Evolutionary conservation across 208 protist species (phyloP).

Genomic region (Angomonas deanei): DNA sequence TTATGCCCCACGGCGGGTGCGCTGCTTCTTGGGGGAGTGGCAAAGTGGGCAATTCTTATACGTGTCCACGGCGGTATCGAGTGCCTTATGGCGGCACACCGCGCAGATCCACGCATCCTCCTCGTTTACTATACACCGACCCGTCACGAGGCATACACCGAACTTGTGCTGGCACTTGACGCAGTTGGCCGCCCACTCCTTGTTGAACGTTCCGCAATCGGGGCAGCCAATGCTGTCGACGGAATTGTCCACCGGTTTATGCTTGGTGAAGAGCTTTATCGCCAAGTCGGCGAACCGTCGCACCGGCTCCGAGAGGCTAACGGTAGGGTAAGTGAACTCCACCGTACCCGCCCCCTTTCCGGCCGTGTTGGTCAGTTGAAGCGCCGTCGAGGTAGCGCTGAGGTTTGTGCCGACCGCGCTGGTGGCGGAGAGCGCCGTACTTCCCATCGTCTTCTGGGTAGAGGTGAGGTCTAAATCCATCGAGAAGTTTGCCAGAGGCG

Average conservation of each 20-base stretch:
- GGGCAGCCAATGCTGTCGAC: constrained; percentile 71
- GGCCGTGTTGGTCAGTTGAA: constrained; percentile 74
- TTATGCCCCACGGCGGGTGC: constrained; percentile 24
- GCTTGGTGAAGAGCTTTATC: constrained; percentile 85
- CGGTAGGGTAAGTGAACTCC: constrained; percentile 70
- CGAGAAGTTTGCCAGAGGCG: constrained; percentile 57
- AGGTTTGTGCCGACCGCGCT: constrained; percentile 24
- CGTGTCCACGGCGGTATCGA: constrained; percentile 65
- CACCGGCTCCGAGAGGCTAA: constrained; percentile 55
- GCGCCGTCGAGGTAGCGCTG: constrained; percentile 57
- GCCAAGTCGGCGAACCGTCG: constrained; percentile 89
- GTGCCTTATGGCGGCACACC: constrained; percentile 79
- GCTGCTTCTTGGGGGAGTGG: constrained; percentile 70
- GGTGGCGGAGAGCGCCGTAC: constrained; percentile 17
- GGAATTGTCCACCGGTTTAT: constrained; percentile 80
- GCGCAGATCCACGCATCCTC: constrained; percentile 72
- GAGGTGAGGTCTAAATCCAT: constrained; percentile 74
- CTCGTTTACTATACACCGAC: constrained; percentile 63
- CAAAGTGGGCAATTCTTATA: constrained; percentile 90
- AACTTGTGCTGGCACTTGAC: constrained; percentile 81
- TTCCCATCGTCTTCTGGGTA: constrained; percentile 38
- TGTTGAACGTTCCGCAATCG: constrained; percentile 80
- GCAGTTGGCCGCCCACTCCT: constrained; percentile 88
- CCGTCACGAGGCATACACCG: constrained; percentile 81
- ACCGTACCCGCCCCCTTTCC: constrained; percentile 36